Conservation (phyloP, 768 basidiomycete species). For the Phlegmacium glaucopus region DNA sequence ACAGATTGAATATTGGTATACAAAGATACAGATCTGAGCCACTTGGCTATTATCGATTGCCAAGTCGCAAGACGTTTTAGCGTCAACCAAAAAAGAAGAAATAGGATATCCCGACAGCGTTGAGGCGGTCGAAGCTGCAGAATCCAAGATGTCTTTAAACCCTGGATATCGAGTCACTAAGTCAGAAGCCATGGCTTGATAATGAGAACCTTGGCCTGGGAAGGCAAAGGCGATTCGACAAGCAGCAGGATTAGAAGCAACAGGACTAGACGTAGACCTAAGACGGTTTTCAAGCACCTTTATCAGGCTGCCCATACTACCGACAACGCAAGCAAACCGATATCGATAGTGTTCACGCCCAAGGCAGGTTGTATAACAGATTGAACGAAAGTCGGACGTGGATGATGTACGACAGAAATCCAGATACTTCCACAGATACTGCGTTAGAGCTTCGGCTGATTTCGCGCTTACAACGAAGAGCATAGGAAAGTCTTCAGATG, state of each 20-base stretch:
- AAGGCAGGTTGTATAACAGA: conserved; percentile 28
- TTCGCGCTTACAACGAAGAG: conserved; percentile 28
- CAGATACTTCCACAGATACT: conserved; percentile 22
- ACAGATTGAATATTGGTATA: conserved; percentile 26
- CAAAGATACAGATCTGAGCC: conserved; percentile 28
- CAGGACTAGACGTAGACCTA: background rate
- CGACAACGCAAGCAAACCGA: conserved; percentile 22
- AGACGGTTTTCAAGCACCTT: conserved; percentile 9
- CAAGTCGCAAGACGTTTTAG: background rate
- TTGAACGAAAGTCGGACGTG: conserved; percentile 11
- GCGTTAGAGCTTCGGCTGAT: conserved; percentile 14
- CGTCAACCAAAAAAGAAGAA: conserved; percentile 16
- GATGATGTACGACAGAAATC: conserved; percentile 14
- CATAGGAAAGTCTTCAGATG: conserved; percentile 1
- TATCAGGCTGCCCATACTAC: conserved; percentile 20
- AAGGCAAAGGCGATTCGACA: conserved; percentile 22
- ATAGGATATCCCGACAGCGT: conserved; percentile 17
- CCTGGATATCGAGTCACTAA: conserved; percentile 13
- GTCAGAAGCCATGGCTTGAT: conserved; percentile 23
- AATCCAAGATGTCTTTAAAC: conserved; percentile 16
- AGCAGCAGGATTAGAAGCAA: background rate
- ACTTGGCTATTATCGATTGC: conserved; percentile 16
- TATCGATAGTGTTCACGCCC: conserved; percentile 28
- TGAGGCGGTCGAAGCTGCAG: conserved; percentile 10
- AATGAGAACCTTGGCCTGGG: conserved; percentile 30